phyloP scores from a whole-genome alignment of 2,329 filamentous ascomycete species.

The Endocalyx cinctus region DNA sequence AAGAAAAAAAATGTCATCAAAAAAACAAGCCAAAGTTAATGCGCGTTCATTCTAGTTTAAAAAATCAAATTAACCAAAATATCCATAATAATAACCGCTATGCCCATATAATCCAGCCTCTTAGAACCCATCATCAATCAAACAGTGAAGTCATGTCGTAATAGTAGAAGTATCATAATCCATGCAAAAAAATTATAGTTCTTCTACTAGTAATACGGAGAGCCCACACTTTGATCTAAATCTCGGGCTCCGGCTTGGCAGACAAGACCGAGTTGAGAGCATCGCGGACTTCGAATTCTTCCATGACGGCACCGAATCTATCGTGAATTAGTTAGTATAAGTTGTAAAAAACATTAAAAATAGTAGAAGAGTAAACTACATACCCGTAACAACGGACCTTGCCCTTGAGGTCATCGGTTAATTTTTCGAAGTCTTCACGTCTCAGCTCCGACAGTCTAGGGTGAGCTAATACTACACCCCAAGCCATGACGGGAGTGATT shows the following conservation, averaged over 20 bases:
- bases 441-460: slow-evolving; percentile 63
- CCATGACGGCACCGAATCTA: slow-evolving; percentile 61
- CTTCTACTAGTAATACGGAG: too few relatives aligned
- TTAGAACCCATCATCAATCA: too few relatives aligned
- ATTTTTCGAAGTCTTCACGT: slow-evolving; percentile 61
- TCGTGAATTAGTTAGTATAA: slow-evolving; percentile 6
- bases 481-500: slow-evolving; percentile 93
- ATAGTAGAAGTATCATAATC: too few relatives aligned
- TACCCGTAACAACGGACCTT: slow-evolving; percentile 94
- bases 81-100: too few relatives aligned
- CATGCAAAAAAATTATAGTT: too few relatives aligned
- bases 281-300: slow-evolving; percentile 69
- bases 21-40: too few relatives aligned
- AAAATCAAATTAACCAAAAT: too few relatives aligned
- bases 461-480: slow-evolving; percentile 74
- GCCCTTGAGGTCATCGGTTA: slow-evolving; percentile 68
- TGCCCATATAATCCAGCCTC: too few relatives aligned
- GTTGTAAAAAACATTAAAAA: not conserved
- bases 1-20: too few relatives aligned
- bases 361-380: slow-evolving; percentile 31
- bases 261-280: slow-evolving; percentile 69
- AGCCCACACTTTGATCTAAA: too few relatives aligned
- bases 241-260: slow-evolving; percentile 50
- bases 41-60: too few relatives aligned
- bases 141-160: too few relatives aligned